These are phyloP conservation scores for Chrysosporium queenslandicum DNA, from an alignment of 2,329 filamentous ascomycete species.

Conservation along the genomic window DNA sequence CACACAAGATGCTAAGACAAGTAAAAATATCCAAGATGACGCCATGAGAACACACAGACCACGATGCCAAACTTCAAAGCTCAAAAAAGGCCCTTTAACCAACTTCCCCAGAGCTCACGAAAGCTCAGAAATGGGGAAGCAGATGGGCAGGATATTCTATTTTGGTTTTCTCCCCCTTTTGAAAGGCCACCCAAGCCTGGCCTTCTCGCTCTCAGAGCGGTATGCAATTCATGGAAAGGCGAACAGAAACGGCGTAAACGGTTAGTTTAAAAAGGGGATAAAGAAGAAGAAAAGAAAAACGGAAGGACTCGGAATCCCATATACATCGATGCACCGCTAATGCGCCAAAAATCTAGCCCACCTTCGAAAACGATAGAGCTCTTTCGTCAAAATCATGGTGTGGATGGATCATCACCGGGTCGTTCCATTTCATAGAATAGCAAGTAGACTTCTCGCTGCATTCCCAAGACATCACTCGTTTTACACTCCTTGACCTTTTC, in stretches of 20 bases:
- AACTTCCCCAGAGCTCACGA: not conserved
- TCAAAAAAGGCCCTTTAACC: not conserved
- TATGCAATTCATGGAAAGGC: no score
- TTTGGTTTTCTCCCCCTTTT: no score
- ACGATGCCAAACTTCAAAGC: not conserved
- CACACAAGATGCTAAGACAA: no score
- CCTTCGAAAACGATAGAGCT: not conserved
- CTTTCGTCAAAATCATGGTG: not conserved
- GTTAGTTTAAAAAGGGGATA: not conserved
- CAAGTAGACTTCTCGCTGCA: conserved; percentile 94
- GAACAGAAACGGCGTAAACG: not conserved
- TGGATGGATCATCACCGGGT: conserved; percentile 23
- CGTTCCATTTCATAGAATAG: conserved; percentile 86
- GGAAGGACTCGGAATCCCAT: not conserved
- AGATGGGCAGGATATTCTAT: not conserved
- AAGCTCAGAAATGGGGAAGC: not conserved
- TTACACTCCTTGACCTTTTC: conserved; percentile 93
- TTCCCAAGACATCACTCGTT: conserved; percentile 77
- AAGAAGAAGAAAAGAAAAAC: not conserved
- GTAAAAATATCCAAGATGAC: no score
- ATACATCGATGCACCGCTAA: not conserved
- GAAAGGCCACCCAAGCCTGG: not conserved
- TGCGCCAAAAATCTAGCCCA: not conserved
- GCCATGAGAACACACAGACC: no score
- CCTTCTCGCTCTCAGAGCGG: no score